Conservation (phyloP, 2,329 filamentous ascomycete genomes). For the Zalaria obscura region DNA sequence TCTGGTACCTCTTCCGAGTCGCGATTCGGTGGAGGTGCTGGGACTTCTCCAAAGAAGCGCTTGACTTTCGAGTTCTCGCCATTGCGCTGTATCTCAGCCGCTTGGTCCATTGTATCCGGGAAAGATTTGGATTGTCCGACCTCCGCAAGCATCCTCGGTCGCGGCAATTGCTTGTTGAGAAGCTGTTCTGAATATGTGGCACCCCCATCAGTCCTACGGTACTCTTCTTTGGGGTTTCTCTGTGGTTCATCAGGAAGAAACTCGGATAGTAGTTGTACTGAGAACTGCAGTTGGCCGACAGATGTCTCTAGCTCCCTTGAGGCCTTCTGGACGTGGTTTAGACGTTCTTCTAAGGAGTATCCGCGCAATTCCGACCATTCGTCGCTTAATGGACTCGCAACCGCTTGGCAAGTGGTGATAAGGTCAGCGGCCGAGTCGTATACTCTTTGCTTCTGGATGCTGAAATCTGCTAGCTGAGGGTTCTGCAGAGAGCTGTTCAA, state of each 20-base stretch:
- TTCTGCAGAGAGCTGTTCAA: slow-evolving; percentile 68
- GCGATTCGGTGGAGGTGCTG: slow-evolving; percentile 25
- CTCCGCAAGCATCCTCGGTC: slow-evolving; percentile 37
- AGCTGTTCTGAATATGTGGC: slow-evolving; percentile 15
- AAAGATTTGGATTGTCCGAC: slow-evolving; percentile 50
- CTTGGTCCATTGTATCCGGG: slow-evolving; percentile 36
- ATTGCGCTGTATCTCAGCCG: slow-evolving; percentile 21
- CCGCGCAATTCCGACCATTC: slow-evolving; percentile 92
- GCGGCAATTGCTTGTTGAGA: slow-evolving; percentile 25
- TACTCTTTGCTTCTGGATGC: slow-evolving; percentile 77
- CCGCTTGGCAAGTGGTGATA: slow-evolving; percentile 71
- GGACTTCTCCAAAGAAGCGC: slow-evolving; percentile 38
- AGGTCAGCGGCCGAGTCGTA: slow-evolving; percentile 92
- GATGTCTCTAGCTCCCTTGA: slow-evolving; percentile 72
- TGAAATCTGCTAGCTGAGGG: slow-evolving; percentile 76
- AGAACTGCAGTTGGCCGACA: slow-evolving; percentile 76
- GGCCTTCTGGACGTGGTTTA: slow-evolving; percentile 66
- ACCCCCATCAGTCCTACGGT: slow-evolving; percentile 22
- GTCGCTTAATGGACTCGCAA: slow-evolving; percentile 82
- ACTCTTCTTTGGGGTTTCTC: slow-evolving; percentile 23
- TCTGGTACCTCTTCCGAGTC: slow-evolving; percentile 65
- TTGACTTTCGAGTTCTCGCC: slow-evolving; percentile 34
- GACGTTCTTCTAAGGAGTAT: slow-evolving; percentile 72
- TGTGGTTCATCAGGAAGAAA: slow-evolving; percentile 44
- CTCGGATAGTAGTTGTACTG: slow-evolving; percentile 74